A percentile compares a stretch with the other conserved stretches of the same genome.
These are phyloP conservation scores for Morella rubra DNA, from an alignment of 306 rosid genomes.

Conservation along the genomic window DNA sequence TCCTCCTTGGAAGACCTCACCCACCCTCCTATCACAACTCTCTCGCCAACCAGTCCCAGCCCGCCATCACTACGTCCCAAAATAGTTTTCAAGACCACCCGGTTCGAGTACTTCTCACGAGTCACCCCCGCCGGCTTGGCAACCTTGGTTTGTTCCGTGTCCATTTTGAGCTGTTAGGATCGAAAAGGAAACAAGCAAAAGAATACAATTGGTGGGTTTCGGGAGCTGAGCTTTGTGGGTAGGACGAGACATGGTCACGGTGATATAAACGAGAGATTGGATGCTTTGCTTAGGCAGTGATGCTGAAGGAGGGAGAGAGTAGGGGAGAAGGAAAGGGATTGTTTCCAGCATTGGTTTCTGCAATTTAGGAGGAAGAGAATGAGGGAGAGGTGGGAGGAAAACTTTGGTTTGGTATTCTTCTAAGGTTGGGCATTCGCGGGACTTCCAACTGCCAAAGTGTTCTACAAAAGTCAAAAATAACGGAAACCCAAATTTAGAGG, in stretches of 20 bases:
- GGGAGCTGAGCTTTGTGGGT: background rate
- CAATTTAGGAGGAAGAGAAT: background rate
- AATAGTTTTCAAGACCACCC: slow-evolving; percentile 61
- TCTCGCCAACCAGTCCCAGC: slow-evolving; percentile 37
- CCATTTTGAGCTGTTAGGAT: slow-evolving; percentile 28
- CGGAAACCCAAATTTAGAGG: too few species aligned
- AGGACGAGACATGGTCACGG: slow-evolving; percentile 17
- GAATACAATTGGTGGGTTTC: slow-evolving; percentile 13
- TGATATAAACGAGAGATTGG: slow-evolving; percentile 41
- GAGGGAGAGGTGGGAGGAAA: slow-evolving; percentile 7
- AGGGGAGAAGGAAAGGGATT: slow-evolving; percentile 71
- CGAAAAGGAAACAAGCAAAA: slow-evolving; percentile 10
- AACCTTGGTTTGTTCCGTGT: slow-evolving; percentile 20
- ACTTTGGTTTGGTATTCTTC: slow-evolving; percentile 73
- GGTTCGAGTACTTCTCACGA: slow-evolving; percentile 50
- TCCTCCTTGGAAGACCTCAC: slow-evolving; percentile 75
- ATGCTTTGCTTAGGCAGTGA: slow-evolving; percentile 61
- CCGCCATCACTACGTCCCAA: slow-evolving; percentile 40
- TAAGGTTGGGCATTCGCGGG: slow-evolving; percentile 48
- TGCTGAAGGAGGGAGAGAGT: slow-evolving; percentile 28
- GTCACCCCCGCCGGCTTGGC: background rate
- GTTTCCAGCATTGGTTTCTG: slow-evolving; percentile 45
- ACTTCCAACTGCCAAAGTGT: background rate
- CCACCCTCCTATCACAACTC: slow-evolving; percentile 82
- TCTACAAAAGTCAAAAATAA: too few species aligned